phyloP scores from a whole-genome alignment of 495 filamentous ascomycete genomes.

The Chaetomidium leptoderma region DNA sequence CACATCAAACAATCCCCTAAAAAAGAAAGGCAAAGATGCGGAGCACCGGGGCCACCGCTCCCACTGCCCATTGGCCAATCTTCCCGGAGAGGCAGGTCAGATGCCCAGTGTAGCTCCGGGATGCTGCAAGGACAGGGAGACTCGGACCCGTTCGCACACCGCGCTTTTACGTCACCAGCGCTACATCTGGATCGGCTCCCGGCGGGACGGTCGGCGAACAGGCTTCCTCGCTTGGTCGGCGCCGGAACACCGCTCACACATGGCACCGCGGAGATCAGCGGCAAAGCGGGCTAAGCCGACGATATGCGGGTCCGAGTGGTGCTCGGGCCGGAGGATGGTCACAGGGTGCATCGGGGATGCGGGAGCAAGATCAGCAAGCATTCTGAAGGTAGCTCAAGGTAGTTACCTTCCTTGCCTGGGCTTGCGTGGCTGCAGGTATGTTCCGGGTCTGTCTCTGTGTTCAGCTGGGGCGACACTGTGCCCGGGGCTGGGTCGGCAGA shows the following conservation, averaged over 20 bases:
- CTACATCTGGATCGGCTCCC: constrained; percentile 5
- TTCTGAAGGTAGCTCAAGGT: no score
- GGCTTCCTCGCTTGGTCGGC: neutral
- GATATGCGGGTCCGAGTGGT: constrained; percentile 19
- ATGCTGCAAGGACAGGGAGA: constrained; percentile 1
- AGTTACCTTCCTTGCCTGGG: neutral
- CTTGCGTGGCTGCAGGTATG: no score
- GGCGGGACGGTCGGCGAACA: constrained; percentile 11
- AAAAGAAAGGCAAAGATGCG: neutral
- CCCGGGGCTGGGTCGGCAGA: neutral
- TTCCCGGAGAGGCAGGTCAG: constrained; percentile 12
- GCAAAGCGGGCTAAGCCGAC: constrained; percentile 25
- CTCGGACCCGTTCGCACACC: neutral
- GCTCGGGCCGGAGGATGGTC: constrained; percentile 1
- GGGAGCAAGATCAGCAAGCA: neutral
- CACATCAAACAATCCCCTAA: neutral
- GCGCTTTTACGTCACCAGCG: constrained; percentile 15
- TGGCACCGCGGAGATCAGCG: constrained; percentile 9
- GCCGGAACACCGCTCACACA: neutral
- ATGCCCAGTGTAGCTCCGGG: constrained; percentile 2
- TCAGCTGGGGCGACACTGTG: neutral
- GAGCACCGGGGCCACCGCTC: neutral
- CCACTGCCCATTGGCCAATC: neutral
- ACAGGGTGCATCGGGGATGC: constrained; percentile 4
- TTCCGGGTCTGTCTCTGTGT: no score